phyloP scores from a whole-genome alignment of 148 eudicot species.

The Fagopyrum esculentum region DNA sequence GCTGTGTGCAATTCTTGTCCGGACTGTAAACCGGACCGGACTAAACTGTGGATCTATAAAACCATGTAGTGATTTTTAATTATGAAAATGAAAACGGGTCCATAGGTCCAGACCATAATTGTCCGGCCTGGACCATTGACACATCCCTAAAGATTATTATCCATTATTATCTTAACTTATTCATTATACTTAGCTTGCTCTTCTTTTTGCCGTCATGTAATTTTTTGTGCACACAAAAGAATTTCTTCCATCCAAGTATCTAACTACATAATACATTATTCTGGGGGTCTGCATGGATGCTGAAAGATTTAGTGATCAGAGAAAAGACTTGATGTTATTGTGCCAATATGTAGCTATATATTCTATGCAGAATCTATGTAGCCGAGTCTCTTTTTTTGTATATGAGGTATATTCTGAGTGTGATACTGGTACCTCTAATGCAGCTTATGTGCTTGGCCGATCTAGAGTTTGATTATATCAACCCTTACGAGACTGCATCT shows the following conservation, averaged over 20 bases:
- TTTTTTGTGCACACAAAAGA: background rate
- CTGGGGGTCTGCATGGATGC: background rate
- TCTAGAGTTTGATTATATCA: conserved; percentile 89
- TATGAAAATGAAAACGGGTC: too few species aligned
- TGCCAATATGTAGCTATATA: background rate
- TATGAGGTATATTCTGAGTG: background rate
- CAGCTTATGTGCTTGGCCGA: conserved; percentile 97
- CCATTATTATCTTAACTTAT: background rate
- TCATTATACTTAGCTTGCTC: background rate
- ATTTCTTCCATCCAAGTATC: background rate
- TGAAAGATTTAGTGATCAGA: background rate
- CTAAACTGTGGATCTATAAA: too few species aligned
- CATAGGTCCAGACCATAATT: too few species aligned
- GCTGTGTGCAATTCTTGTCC: too few species aligned
- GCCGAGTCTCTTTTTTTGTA: background rate
- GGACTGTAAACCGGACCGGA: too few species aligned
- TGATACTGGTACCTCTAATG: conserved; percentile 15
- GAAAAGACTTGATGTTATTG: background rate
- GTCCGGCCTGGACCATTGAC: too few species aligned
- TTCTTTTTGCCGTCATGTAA: background rate
- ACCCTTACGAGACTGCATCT: conserved; percentile 86
- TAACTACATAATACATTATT: background rate
- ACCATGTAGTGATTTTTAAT: too few species aligned
- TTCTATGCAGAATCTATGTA: too few species aligned
- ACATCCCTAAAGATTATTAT: background rate